Conservation (phyloP, 208 protist species). For the Trypanosoma conorhini region DNA sequence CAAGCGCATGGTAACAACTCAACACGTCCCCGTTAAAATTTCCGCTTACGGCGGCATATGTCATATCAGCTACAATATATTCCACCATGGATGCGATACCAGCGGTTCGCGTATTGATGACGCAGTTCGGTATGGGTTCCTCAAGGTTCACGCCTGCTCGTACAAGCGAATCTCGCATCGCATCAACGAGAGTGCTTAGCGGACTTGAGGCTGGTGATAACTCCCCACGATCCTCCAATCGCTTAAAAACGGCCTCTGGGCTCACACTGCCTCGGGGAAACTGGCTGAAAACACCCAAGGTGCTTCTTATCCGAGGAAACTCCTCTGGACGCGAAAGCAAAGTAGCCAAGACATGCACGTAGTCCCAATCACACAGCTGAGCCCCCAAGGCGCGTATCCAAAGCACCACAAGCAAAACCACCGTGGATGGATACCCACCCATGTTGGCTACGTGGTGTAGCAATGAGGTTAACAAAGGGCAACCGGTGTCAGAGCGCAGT, state of each 20-base stretch:
- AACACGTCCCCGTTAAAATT: conserved; percentile 26
- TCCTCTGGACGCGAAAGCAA: conserved; percentile 49
- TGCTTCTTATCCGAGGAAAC: conserved; percentile 59
- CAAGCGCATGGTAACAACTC: conserved; percentile 65
- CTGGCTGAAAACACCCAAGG: conserved; percentile 47
- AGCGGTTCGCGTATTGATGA: conserved; percentile 65
- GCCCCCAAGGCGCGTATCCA: conserved; percentile 80
- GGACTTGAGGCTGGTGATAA: conserved; percentile 20
- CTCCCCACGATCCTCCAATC: conserved; percentile 41
- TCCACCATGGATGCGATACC: conserved; percentile 44
- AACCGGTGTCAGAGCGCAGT: conserved; percentile 27
- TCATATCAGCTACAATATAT: conserved; percentile 32
- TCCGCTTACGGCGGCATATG: conserved; percentile 1
- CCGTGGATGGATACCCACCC: conserved; percentile 31
- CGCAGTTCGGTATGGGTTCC: conserved; percentile 34
- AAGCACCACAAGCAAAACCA: conserved; percentile 56
- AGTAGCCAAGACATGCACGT: conserved; percentile 42
- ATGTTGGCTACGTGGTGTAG: conserved; percentile 72
- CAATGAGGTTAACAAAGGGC: conserved; percentile 67
- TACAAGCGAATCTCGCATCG: conserved; percentile 54
- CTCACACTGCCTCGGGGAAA: conserved; percentile 43
- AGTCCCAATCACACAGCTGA: conserved; percentile 78
- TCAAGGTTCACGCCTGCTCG: conserved; percentile 36
- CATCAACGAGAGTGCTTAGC: conserved; percentile 22
- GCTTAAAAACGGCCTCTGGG: conserved; percentile 50